Conservation (phyloP, 768 basidiomycete species). For the Amanita fuliginea region DNA sequence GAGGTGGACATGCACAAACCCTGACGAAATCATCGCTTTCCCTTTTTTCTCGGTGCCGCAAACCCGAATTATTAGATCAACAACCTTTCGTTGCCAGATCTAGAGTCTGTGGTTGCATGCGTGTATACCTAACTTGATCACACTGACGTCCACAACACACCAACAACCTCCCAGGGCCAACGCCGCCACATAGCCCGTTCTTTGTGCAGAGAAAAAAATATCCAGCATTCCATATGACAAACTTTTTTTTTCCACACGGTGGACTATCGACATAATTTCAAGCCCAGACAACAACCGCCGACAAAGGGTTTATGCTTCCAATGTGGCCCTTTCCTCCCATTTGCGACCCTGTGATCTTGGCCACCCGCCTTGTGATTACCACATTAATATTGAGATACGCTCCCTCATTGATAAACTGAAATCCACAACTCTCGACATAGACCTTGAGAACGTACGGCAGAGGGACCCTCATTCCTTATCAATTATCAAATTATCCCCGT, state of each 20-base stretch:
- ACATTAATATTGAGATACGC: not conserved
- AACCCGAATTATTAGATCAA: not conserved
- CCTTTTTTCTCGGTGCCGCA: not conserved
- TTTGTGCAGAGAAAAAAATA: not conserved
- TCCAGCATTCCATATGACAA: not conserved
- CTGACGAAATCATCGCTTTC: not conserved
- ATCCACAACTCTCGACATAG: not conserved
- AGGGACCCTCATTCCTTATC: not conserved
- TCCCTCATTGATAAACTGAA: not conserved
- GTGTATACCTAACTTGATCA: not conserved
- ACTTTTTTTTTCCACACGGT: not conserved
- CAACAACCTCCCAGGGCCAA: not conserved
- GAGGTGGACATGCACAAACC: not conserved
- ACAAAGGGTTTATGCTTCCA: not conserved
- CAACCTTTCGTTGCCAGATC: not conserved
- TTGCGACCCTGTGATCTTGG: not conserved
- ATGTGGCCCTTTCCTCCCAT: not conserved
- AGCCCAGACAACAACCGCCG: not conserved
- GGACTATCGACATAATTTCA: not conserved
- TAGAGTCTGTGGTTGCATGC: not conserved
- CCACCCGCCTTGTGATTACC: slow-evolving; percentile 6
- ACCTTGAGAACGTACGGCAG: not conserved
- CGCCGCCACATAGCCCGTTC: not conserved
- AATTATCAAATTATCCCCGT: too few relatives aligned
- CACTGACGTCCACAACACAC: not conserved